Evolutionary conservation across 1,139 yeast genomes (phyloP), one percentile per base, ranked within the genome.

Genomic region (Barnettozyma hawaiiensis): DNA sequence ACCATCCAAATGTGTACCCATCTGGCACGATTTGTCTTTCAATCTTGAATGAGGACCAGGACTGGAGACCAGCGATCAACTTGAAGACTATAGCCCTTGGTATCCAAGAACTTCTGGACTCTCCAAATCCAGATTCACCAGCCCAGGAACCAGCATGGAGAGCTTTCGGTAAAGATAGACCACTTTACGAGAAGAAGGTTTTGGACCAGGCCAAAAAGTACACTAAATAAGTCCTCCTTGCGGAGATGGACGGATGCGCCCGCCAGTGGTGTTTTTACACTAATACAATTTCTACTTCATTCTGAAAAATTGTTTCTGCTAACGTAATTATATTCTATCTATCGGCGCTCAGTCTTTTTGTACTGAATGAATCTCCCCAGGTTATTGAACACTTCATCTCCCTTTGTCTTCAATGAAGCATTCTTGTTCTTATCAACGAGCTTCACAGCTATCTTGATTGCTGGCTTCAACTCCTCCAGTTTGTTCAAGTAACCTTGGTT

Each of bases 141-240:
- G 98, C 98, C 0, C 99, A 92, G 64, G 95, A 87, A 52, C 95
- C 95, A 3, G 97, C 98, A 3, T 94, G 90, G 83, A 79, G 82
- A 59, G 86, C 95, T 1, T 92, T 78, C 57, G 73, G 78, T 19
- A 80, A 78, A 58, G 85, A 85, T 60, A 74, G 73, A 56, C 68
- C 70, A 1, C 66, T 75, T 37, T 94, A 94, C 60, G 86, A 82
- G 47, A 78, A 78, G 63, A 83, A 78, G 57, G 95, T 92, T 27
- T 68, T 68, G 52, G 89, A 84, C 51, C 97, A 92, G 66, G 92
- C 95, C 8, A 77, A 78, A 58, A 74, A 71, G 60, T 92, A 85
- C 60, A 76, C 79, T 24, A 71, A 69, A 49, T 66, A 41, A n/a
- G n/a, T 24, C n/a, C n/a, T 24, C 14, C 7, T 12, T 12, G 8